phyloP scores from a whole-genome alignment of 2,329 filamentous ascomycete species.

The Tympanopsis confertula region DNA sequence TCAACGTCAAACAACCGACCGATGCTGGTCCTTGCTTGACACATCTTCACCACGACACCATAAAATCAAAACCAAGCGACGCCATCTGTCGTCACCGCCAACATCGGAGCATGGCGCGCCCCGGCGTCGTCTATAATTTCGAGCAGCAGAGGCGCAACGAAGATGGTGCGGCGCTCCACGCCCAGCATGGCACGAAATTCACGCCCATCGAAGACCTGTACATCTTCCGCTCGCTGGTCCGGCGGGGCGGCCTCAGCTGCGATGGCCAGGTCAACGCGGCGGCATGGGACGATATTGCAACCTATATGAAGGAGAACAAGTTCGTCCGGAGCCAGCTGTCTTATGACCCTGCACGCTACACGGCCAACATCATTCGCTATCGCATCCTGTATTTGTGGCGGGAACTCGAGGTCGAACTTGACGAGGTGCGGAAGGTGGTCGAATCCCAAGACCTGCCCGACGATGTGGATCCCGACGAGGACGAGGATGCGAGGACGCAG shows the following conservation, averaged over 20 bases:
- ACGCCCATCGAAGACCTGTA: neutral
- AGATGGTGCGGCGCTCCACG: too few relatives aligned
- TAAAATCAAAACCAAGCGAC: too few relatives aligned
- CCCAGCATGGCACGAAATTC: neutral
- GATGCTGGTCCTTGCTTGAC: too few relatives aligned
- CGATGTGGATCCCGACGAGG: neutral
- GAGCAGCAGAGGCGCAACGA: too few relatives aligned
- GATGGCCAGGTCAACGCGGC: too few relatives aligned
- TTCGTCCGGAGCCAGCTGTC: neutral
- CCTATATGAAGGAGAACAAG: neutral
- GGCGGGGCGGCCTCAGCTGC: neutral
- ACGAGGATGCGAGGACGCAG: neutral
- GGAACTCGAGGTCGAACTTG: neutral
- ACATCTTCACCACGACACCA: too few relatives aligned
- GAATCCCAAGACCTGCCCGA: neutral
- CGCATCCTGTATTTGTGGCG: neutral
- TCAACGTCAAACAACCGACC: too few relatives aligned
- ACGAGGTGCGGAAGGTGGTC: neutral
- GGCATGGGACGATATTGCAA: neutral
- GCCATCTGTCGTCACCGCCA: too few relatives aligned
- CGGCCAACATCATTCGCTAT: neutral
- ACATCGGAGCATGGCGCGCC: too few relatives aligned
- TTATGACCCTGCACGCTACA: too few relatives aligned
- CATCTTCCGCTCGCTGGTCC: neutral
- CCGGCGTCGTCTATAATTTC: too few relatives aligned